Evolutionary conservation across 768 basidiomycete species (phyloP), one percentile per base, ranked within the genome.

Genomic region (Melanogaster broomeanus): DNA sequence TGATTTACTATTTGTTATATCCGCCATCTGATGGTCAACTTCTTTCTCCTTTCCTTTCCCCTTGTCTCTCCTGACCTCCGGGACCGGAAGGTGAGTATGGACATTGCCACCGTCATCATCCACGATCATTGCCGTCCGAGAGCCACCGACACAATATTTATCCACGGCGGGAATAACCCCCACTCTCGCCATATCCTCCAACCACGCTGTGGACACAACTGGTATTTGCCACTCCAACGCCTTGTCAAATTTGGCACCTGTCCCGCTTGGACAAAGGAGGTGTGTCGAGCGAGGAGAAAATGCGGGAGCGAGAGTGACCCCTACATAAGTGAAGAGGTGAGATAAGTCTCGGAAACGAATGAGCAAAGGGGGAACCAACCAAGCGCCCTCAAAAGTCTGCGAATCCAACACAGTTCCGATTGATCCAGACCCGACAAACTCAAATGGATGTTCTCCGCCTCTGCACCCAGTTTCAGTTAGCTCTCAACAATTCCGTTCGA

Each of bases 181-280:
- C 0, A 69, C 75, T 24, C 60, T 64, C 9, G 79, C 84, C 56
- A 91, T 80, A 0, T 73, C 71, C 12, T 74, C 74, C 16, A 97
- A 63, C 92, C 93, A 97, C 9, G 71, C 72, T 65, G 87, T 73
- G 33, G 77, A 74, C 19, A 95, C 76, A n/a, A 90, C 81, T 0
- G 86, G 84, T 8, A 88, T 79, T 13, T 76, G 77, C 93, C 94
- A 96, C 63, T 90, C 83, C 34, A 66, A 62, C 2, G 93, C 92
- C 64, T 87, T 91, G 15, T 85, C 80, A 45, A 81, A 90, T 64
- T 97, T 96, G 21, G 76, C 73, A 15, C 94, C 92, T 0, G 64
- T 71, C 0, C 77, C 81, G 6, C 82, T 76, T 0, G 88, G 87
- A 63, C 92, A 93, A 8, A 97, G 72, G 2, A 97, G 76, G 58